phyloP scores from a whole-genome alignment of 352 stramenopile genomes.

The Phytophthora podocarpi region DNA sequence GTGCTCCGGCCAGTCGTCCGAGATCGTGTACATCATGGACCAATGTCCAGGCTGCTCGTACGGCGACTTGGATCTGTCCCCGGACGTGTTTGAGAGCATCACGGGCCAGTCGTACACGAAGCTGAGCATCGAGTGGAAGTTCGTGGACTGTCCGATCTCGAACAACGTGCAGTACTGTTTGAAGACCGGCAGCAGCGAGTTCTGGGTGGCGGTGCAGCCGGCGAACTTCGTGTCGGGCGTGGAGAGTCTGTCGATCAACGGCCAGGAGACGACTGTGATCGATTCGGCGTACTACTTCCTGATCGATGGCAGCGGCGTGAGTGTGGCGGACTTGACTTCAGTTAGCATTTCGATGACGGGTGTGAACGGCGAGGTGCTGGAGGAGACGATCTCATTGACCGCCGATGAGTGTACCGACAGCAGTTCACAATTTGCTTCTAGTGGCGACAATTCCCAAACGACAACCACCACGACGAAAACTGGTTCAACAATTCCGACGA shows the following conservation, averaged over 20 bases:
- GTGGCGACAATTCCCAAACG: not conserved
- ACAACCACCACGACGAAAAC: not conserved
- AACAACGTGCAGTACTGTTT: slow-evolving; percentile 68
- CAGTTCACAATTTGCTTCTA: slow-evolving; percentile 45
- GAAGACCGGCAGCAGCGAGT: slow-evolving; percentile 63
- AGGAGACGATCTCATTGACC: slow-evolving; percentile 62
- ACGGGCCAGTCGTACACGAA: slow-evolving; percentile 56
- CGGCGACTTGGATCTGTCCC: slow-evolving; percentile 64
- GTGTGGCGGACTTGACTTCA: slow-evolving; percentile 43
- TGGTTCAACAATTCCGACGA: not conserved
- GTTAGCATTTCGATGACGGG: slow-evolving; percentile 51
- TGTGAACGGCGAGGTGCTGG: slow-evolving; percentile 56
- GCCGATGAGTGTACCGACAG: slow-evolving; percentile 52
- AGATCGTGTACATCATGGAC: slow-evolving; percentile 74
- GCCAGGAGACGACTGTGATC: slow-evolving; percentile 57
- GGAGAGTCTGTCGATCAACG: slow-evolving; percentile 59
- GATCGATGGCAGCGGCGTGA: slow-evolving; percentile 47
- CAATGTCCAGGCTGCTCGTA: slow-evolving; percentile 58
- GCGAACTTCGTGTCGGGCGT: slow-evolving; percentile 61
- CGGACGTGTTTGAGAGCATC: slow-evolving; percentile 62
- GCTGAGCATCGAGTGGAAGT: slow-evolving; percentile 62
- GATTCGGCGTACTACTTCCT: slow-evolving; percentile 74
- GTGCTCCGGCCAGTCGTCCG: slow-evolving; percentile 43
- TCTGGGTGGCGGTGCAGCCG: slow-evolving; percentile 70
- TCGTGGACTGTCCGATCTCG: slow-evolving; percentile 63